Evolutionary conservation across 2,329 filamentous ascomycete genomes (phyloP), one percentile per base, ranked within the genome.

Genomic region (Fusarium bulbicola): DNA sequence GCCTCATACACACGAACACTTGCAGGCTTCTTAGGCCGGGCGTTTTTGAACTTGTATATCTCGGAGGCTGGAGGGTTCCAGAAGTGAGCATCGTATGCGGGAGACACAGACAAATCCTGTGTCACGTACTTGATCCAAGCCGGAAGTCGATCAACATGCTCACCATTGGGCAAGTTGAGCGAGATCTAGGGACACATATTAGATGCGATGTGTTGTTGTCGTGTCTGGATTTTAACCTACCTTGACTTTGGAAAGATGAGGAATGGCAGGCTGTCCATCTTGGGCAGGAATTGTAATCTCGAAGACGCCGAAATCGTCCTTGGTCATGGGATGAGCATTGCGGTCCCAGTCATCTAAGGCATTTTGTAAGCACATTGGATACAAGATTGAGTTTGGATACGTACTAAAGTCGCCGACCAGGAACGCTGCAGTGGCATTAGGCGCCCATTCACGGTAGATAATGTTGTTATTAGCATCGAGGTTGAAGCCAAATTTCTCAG

Each of bases 51-150:
- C 61, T 89, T 86, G 81, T 98, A 98, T 79, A 85, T 90, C 79
- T 97, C 91, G 43, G 86, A 84, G 54, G 87, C 82, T 7, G 95
- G 94, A 39, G 96, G 96, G 80, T 98, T 98, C 96, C 96, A 99
- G 85, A 99, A 98, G 59, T 94, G 90, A 30, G 94, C 95, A 81
- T 99, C 96, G 82, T 98, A 99, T 32, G 93, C 92, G 12, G 95
- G 95, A 15, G 95, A 98, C 30, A 98, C 91, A 16, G 85, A 88
- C 50, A 98, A 87, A 74, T 99, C 95, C 83, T 99, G 96, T 1
- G 95, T 98, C 59, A 98, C 96, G 78, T 97, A 94, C 81, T 92
- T 97, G 85, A 98, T 98, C 96, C 96, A 99, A 34, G 95, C 94
- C 32, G 96, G 96, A 59, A 99, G 85, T 75, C 95, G 91, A 84